phyloP scores from a whole-genome alignment of 768 basidiomycete species.

The Boletus pseudopeckii region DNA sequence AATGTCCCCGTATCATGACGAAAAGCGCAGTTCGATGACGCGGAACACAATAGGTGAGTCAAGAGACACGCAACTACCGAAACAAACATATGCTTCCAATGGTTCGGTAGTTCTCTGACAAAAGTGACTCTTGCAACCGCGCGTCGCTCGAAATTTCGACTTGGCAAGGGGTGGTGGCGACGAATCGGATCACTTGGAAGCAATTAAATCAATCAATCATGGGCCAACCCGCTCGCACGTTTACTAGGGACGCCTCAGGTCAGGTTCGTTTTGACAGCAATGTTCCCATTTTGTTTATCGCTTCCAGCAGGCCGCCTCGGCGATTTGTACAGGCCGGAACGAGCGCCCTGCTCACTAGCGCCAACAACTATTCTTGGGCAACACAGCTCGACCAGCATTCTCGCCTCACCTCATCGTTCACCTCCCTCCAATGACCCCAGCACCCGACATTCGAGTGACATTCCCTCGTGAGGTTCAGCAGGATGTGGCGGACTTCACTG shows the following conservation, averaged over 20 bases:
- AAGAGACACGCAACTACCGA: too few species aligned
- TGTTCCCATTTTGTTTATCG: neutral
- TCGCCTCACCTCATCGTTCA: neutral
- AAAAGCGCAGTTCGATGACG: too few species aligned
- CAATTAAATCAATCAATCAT: neutral
- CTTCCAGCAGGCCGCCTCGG: conserved; percentile 1
- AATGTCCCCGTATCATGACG: too few species aligned
- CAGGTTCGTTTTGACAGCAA: neutral
- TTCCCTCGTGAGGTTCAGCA: neutral
- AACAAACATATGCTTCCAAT: too few species aligned
- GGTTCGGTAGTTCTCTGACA: too few species aligned
- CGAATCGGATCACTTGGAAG: neutral
- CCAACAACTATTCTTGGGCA: conserved; percentile 1
- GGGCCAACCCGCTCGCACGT: conserved; percentile 3
- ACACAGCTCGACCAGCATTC: conserved; percentile 1
- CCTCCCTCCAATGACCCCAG: conserved; percentile 12
- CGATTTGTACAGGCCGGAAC: neutral
- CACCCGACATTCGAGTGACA: conserved; percentile 2
- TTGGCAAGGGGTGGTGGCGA: neutral
- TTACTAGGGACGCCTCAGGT: neutral
- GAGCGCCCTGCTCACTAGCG: conserved; percentile 1
- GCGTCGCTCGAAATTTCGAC: neutral
- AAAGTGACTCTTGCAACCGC: neutral
- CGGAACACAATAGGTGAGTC: too few species aligned
- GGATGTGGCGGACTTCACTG: conserved; percentile 14